Conservation (phyloP, 2,329 filamentous ascomycete species). For the Amesomyces nigricolor region DNA sequence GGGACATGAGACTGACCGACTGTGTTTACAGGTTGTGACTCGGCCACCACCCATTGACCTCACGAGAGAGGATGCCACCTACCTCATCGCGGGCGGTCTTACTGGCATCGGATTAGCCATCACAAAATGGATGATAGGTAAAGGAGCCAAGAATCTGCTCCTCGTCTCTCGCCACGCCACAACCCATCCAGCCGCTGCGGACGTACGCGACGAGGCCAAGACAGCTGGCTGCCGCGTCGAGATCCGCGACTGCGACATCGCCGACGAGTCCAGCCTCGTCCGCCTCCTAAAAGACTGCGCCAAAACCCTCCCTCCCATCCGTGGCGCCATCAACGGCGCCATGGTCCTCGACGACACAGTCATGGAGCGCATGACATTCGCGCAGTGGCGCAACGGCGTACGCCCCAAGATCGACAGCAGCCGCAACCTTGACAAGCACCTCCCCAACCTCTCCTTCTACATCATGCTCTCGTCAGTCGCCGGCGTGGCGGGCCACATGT, state of each 20-base stretch:
- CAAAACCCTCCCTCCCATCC: conserved; percentile 14
- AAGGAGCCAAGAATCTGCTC: conserved; percentile 36
- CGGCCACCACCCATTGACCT: too few relatives aligned
- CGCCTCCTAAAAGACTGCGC: too few relatives aligned
- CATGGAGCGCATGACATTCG: conserved; percentile 28
- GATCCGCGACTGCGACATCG: conserved; percentile 21
- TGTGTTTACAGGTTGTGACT: too few relatives aligned
- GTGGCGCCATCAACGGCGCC: conserved; percentile 25
- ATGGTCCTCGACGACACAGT: conserved; percentile 25
- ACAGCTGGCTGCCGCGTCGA: neutral
- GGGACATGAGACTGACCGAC: too few relatives aligned
- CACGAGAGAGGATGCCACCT: conserved; percentile 25
- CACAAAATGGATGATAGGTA: conserved; percentile 32
- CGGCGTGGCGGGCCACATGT: neutral
- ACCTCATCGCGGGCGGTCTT: conserved; percentile 36
- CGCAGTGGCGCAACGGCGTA: conserved; percentile 32
- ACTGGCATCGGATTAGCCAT: conserved; percentile 36
- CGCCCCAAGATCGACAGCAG: conserved; percentile 38
- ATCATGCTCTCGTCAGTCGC: conserved; percentile 7
- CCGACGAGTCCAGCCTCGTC: too few relatives aligned
- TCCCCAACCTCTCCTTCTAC: conserved; percentile 9
- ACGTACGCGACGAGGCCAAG: neutral
- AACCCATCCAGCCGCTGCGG: neutral
- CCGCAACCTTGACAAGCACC: conserved; percentile 34
- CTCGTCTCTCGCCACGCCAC: conserved; percentile 32